These are phyloP conservation scores for Myxozyma mucilagina DNA, from an alignment of 805 yeast species.

Conservation along the genomic window DNA sequence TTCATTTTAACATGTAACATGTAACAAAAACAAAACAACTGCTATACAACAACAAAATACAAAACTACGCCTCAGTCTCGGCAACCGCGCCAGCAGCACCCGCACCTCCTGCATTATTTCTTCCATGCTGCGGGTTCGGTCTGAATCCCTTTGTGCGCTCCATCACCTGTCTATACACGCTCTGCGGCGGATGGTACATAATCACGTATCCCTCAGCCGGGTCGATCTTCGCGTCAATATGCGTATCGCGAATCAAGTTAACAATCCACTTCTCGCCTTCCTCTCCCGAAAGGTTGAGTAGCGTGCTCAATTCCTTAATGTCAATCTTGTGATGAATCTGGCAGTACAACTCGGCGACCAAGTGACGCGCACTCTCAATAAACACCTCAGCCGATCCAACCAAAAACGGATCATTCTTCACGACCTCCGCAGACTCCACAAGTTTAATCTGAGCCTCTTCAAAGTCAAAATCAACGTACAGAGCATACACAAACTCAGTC, in stretches of 20 bases:
- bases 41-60: not conserved
- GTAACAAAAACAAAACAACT: not conserved
- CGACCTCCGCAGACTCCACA: conserved; percentile 48
- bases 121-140: conserved; percentile 57
- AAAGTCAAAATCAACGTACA: conserved; percentile 61
- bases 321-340: conserved; percentile 55
- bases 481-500: conserved; percentile 54
- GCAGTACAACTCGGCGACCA: conserved; percentile 55
- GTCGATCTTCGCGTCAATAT: conserved; percentile 56
- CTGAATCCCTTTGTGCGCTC: conserved; percentile 67
- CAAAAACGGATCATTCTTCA: conserved; percentile 60
- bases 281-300: conserved; percentile 48
- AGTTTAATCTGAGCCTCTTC: conserved; percentile 53
- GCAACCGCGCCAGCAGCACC: conserved; percentile 11
- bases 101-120: conserved; percentile 41
- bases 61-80: conserved; percentile 3
- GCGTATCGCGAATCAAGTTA: conserved; percentile 50
- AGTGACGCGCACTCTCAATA: conserved; percentile 50
- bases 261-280: conserved; percentile 56
- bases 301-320: conserved; percentile 48
- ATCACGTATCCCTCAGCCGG: conserved; percentile 54
- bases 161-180: conserved; percentile 66
- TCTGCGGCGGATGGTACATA: conserved; percentile 54
- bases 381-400: conserved; percentile 46
- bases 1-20: not conserved